These are phyloP conservation scores for Mycena sanguinolenta DNA, from an alignment of 768 basidiomycete genomes.

Conservation along the genomic window DNA sequence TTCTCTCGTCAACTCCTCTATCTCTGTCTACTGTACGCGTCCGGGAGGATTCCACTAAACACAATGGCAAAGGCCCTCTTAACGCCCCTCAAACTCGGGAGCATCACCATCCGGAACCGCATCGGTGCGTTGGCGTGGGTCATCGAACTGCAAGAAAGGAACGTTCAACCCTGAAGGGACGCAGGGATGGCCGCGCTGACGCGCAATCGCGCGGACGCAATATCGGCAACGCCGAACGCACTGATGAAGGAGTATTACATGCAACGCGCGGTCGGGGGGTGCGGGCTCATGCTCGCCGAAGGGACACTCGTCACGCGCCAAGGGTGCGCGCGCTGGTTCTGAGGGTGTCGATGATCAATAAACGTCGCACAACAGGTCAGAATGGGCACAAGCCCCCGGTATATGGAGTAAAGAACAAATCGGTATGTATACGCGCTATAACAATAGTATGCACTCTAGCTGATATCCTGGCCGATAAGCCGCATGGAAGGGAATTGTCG, in stretches of 20 bases:
- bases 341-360: too few species aligned
- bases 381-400: constrained; percentile 46
- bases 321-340: not conserved
- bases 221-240: not conserved
- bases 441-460: not conserved
- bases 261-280: constrained; percentile 7
- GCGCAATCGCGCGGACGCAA: constrained; percentile 7
- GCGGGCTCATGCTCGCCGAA: constrained; percentile 4
- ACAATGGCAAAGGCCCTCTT: not conserved
- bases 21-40: too few species aligned
- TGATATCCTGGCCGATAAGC: constrained; percentile 1
- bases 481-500: constrained; percentile 61
- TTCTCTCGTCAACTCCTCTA: too few species aligned
- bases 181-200: not conserved
- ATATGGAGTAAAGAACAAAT: constrained; percentile 61
- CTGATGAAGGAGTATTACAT: constrained; percentile 10
- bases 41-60: too few species aligned
- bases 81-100: constrained; percentile 2
- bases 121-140: not conserved
- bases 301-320: constrained; percentile 7
- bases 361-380: not conserved
- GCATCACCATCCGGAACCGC: not conserved
- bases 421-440: not conserved
- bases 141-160: not conserved
- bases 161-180: not conserved